These are phyloP conservation scores for Zopfia rhizophila DNA, from an alignment of 2,329 filamentous ascomycete species.

Conservation along the genomic window DNA sequence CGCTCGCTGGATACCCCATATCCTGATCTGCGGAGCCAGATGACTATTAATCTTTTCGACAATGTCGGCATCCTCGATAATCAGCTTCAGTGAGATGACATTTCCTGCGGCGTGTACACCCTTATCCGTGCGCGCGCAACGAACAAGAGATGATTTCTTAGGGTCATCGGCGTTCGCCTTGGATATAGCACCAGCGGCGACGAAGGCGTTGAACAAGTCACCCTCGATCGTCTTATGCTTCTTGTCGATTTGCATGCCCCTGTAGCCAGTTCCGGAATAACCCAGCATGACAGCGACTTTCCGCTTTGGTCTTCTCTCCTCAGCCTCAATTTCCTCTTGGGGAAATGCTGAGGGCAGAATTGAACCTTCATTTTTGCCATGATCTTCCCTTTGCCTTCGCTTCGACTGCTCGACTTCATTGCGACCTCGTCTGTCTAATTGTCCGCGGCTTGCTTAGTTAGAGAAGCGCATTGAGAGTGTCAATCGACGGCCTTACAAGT, in stretches of 20 bases:
- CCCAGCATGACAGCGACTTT: slow-evolving; percentile 97
- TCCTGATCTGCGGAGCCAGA: slow-evolving; percentile 86
- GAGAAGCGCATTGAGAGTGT: slow-evolving; percentile 29
- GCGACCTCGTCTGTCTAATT: slow-evolving; percentile 60
- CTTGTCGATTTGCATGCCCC: slow-evolving; percentile 87
- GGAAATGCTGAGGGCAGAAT: slow-evolving; percentile 70
- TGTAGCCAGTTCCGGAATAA: slow-evolving; percentile 96
- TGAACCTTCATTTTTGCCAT: slow-evolving; percentile 47
- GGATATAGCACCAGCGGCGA: slow-evolving; percentile 90
- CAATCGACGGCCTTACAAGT: slow-evolving; percentile 62
- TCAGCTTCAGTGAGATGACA: slow-evolving; percentile 93
- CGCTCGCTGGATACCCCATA: slow-evolving; percentile 93
- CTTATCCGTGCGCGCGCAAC: slow-evolving; percentile 96
- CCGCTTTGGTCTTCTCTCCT: slow-evolving; percentile 88
- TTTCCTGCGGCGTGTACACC: slow-evolving; percentile 97
- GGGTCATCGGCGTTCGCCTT: slow-evolving; percentile 97
- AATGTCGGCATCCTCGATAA: slow-evolving; percentile 89
- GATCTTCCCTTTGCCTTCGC: slow-evolving; percentile 49
- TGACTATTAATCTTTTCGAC: slow-evolving; percentile 90
- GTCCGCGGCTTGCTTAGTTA: slow-evolving; percentile 57
- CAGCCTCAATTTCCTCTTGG: slow-evolving; percentile 86
- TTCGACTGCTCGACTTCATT: slow-evolving; percentile 54
- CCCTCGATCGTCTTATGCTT: slow-evolving; percentile 94
- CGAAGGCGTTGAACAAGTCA: slow-evolving; percentile 91
- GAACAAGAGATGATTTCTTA: slow-evolving; percentile 92